A percentile compares a stretch with the other conserved stretches of the same genome.
Evolutionary conservation across 192 early-diverging fungal genomes (phyloP).

Genomic region (Mortierella alpina): DNA sequence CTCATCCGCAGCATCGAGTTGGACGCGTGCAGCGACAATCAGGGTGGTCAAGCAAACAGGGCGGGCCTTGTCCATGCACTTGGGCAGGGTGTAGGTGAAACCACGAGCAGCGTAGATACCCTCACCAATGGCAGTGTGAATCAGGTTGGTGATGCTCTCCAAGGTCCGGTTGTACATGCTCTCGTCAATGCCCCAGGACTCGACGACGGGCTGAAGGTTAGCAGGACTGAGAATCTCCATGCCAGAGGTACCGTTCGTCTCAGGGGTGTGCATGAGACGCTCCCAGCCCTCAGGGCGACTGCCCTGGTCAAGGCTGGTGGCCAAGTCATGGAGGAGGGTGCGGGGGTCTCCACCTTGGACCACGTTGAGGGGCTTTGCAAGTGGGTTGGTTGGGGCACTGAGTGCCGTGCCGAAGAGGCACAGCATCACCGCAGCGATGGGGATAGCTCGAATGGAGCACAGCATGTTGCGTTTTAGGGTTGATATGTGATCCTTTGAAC

Average conservation of each 20-base stretch:
- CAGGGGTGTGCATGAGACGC: slow-evolving; percentile 17
- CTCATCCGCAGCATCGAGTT: neutral
- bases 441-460: too few relatives aligned
- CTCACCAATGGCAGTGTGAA: neutral
- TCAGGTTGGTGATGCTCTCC: neutral
- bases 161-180: neutral
- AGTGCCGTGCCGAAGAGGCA: too few relatives aligned
- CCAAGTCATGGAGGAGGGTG: neutral
- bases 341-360: too few relatives aligned
- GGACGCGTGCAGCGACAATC: slow-evolving; percentile 8
- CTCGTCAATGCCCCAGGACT: slow-evolving; percentile 15
- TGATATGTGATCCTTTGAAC: too few relatives aligned
- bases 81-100: slow-evolving; percentile 4
- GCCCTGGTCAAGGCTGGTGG: slow-evolving; percentile 15
- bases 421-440: too few relatives aligned
- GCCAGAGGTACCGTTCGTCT: slow-evolving; percentile 6
- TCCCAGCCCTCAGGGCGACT: slow-evolving; percentile 21
- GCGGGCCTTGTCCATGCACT: neutral
- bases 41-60: slow-evolving; percentile 24
- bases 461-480: too few relatives aligned
- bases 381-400: too few relatives aligned
- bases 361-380: too few relatives aligned
- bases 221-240: slow-evolving; percentile 7
- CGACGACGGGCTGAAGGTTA: slow-evolving; percentile 3
- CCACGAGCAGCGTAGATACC: slow-evolving; percentile 15